phyloP scores from a whole-genome alignment of 768 basidiomycete species.

The Pleurotus eryngii region DNA sequence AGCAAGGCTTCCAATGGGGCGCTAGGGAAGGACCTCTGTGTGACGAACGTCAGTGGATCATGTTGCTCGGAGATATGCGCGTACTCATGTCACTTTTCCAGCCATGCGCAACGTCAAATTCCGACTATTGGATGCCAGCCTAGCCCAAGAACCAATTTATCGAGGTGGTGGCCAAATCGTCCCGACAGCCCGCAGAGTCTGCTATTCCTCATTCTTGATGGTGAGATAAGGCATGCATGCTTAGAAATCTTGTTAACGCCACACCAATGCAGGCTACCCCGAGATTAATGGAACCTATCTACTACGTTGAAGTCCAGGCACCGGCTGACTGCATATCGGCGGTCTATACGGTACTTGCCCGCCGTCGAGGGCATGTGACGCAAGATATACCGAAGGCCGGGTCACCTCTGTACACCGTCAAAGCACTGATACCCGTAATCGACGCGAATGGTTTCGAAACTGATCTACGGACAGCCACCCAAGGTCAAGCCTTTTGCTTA shows the following conservation, averaged over 20 bases:
- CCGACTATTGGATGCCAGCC: constrained; percentile 86
- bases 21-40: constrained; percentile 96
- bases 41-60: constrained; percentile 84
- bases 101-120: constrained; percentile 99
- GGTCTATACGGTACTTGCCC: constrained; percentile 97
- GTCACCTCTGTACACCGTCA: constrained; percentile 95
- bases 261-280: constrained; percentile 72
- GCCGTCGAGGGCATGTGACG: constrained; percentile 98
- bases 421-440: constrained; percentile 96
- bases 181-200: constrained; percentile 96
- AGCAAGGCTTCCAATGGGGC: constrained; percentile 99
- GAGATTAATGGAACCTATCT: constrained; percentile 94
- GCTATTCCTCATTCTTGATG: constrained; percentile 99
- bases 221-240: constrained; percentile 40
- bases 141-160: constrained; percentile 96
- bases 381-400: constrained; percentile 98
- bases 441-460: constrained; percentile 99
- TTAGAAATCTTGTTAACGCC: background rate
- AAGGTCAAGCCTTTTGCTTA: constrained; percentile 98
- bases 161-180: constrained; percentile 98
- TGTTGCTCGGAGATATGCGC: background rate
- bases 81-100: constrained; percentile 26
- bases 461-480: constrained; percentile 94
- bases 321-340: constrained; percentile 98
- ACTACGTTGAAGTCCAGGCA: constrained; percentile 99